These are phyloP conservation scores for Limnanthes douglasii DNA, from an alignment of 345 rosid genomes.

Conservation along the genomic window DNA sequence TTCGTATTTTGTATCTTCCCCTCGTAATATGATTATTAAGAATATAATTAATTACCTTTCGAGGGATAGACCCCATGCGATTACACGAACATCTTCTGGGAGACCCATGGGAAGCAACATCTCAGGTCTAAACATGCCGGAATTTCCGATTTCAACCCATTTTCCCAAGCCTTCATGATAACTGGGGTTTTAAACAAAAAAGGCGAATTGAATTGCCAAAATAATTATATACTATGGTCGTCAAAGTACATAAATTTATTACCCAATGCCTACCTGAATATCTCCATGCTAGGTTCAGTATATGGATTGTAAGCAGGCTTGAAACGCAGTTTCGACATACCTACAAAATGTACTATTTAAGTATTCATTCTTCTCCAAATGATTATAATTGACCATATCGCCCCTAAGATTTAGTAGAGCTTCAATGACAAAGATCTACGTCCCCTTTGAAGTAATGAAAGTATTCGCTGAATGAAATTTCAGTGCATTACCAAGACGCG, in stretches of 20 bases:
- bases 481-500: conserved; percentile 50
- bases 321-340: conserved; percentile 80
- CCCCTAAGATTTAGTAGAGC: neutral
- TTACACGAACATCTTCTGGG: conserved; percentile 74
- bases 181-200: too few relatives aligned
- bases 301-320: conserved; percentile 97
- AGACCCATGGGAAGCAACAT: conserved; percentile 94
- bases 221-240: too few relatives aligned
- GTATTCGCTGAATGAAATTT: neutral
- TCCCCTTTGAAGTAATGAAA: neutral
- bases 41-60: too few relatives aligned
- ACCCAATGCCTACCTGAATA: conserved; percentile 90
- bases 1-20: too few relatives aligned
- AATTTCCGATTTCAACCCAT: conserved; percentile 95
- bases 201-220: too few relatives aligned
- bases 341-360: conserved; percentile 34
- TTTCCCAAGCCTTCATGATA: conserved; percentile 71
- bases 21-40: too few relatives aligned
- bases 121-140: conserved; percentile 95
- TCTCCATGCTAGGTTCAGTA: conserved; percentile 96
- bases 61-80: conserved; percentile 96
- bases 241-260: too few relatives aligned
- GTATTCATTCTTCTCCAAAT: too few relatives aligned
- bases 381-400: too few relatives aligned
- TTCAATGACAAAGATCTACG: conserved; percentile 2